Evolutionary conservation across 2,329 filamentous ascomycete genomes (phyloP).

Genomic region (Chrysoporthe puriensis): DNA sequence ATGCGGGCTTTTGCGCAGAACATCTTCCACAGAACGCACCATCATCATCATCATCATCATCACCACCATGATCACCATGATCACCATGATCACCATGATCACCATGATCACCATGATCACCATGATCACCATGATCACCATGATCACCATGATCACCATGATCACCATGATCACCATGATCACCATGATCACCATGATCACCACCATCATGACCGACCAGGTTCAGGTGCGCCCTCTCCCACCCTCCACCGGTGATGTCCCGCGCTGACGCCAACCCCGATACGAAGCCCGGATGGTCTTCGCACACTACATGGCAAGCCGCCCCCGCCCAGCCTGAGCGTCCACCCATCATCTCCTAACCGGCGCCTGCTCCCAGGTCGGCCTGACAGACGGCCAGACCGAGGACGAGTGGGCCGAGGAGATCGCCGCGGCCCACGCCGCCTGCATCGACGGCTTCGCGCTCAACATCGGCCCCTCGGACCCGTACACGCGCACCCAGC

Average conservation of each 20-base stretch:
- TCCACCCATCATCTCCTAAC: background rate
- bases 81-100: background rate
- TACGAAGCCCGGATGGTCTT: constrained; percentile 31
- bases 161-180: constrained; percentile 1
- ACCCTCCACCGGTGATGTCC: background rate
- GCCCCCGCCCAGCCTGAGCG: no score
- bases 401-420: constrained; percentile 39
- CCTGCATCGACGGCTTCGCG: constrained; percentile 47
- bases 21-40: constrained; percentile 9
- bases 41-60: constrained; percentile 2
- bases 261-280: no score
- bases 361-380: constrained; percentile 33
- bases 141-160: background rate
- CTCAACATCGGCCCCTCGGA: constrained; percentile 44
- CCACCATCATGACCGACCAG: background rate
- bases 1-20: constrained; percentile 20
- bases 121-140: background rate
- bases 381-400: constrained; percentile 38
- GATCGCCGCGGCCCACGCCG: constrained; percentile 39
- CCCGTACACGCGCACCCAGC: constrained; percentile 38
- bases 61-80: background rate
- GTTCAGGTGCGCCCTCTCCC: background rate
- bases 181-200: background rate
- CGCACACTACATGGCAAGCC: constrained; percentile 37
- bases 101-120: background rate